Conservation (phyloP, 129 eudicot species). For the Calendula officinalis region DNA sequence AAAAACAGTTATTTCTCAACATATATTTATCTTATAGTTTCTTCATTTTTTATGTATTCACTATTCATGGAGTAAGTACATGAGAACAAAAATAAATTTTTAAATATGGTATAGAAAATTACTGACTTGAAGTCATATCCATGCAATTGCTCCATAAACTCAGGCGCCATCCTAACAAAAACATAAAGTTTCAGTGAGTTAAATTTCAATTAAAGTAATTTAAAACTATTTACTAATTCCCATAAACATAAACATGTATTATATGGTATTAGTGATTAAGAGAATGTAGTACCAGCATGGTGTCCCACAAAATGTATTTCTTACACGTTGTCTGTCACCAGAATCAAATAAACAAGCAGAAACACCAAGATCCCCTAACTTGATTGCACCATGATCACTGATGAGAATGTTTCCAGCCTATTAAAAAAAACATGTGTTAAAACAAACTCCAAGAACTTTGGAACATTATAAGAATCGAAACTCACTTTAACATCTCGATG, state of each 20-base stretch:
- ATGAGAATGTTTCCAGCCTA: conserved; percentile 43
- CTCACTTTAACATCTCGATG: conserved; percentile 56
- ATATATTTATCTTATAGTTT: neutral
- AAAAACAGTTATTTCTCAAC: conserved; percentile 6
- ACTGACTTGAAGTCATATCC: conserved; percentile 95
- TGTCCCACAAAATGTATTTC: conserved; percentile 56
- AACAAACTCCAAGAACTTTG: neutral
- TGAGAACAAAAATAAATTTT: neutral
- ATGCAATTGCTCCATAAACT: conserved; percentile 94
- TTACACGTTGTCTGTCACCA: conserved; percentile 49
- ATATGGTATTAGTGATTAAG: too few relatives aligned
- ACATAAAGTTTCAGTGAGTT: conserved; percentile 16
- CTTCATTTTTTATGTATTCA: conserved; percentile 7
- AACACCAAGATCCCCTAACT: conserved; percentile 46
- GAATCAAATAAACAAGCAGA: conserved; percentile 54
- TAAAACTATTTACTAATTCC: too few relatives aligned
- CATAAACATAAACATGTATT: too few relatives aligned
- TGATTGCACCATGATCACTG: conserved; percentile 35
- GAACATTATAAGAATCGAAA: conserved; percentile 18
- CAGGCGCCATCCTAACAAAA: conserved; percentile 95
- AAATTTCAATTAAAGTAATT: neutral
- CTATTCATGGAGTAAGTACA: conserved; percentile 7
- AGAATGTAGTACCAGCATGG: too few relatives aligned
- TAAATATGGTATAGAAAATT: conserved; percentile 5
- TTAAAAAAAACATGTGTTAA: neutral